Conservation (phyloP, 495 filamentous ascomycete genomes). For the Tuber magnatum region DNA sequence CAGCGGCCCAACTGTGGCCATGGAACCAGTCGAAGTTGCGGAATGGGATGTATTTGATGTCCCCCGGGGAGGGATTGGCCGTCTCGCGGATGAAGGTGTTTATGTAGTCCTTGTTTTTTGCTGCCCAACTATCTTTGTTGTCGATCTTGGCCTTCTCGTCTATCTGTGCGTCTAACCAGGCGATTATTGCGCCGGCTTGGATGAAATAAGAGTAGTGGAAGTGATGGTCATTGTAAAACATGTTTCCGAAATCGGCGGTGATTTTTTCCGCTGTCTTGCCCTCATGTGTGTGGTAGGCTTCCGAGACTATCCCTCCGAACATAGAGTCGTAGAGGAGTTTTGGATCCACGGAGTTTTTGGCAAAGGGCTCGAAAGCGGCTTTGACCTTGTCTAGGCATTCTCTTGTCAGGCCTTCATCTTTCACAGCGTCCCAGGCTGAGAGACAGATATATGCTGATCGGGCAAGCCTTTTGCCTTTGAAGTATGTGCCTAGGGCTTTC, state of each 20-base stretch:
- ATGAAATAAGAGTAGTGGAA: slow-evolving; percentile 88
- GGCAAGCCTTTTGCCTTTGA: slow-evolving; percentile 74
- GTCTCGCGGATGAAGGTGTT: slow-evolving; percentile 70
- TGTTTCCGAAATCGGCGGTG: slow-evolving; percentile 67
- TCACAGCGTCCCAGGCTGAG: slow-evolving; percentile 57
- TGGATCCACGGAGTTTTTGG: slow-evolving; percentile 64
- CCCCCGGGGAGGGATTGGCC: slow-evolving; percentile 63
- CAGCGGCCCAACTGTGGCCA: slow-evolving; percentile 91
- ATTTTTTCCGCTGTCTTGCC: slow-evolving; percentile 52
- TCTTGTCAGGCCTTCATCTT: slow-evolving; percentile 52
- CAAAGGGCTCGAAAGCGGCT: slow-evolving; percentile 64
- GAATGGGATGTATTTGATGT: slow-evolving; percentile 72
- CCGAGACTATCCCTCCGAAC: slow-evolving; percentile 79
- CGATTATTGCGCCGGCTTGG: slow-evolving; percentile 77
- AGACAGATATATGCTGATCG: slow-evolving; percentile 73
- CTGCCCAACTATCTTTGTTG: slow-evolving; percentile 55
- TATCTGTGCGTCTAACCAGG: slow-evolving; percentile 56
- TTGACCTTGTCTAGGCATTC: slow-evolving; percentile 61
- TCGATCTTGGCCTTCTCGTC: slow-evolving; percentile 7
- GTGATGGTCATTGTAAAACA: slow-evolving; percentile 89
- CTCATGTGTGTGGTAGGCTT: slow-evolving; percentile 60
- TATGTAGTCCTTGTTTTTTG: slow-evolving; percentile 65
- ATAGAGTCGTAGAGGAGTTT: slow-evolving; percentile 69
- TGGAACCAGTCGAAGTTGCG: slow-evolving; percentile 88
- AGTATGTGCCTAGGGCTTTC: slow-evolving; percentile 58